phyloP scores from a whole-genome alignment of 345 rosid species.

The Geranium rotundifolium region DNA sequence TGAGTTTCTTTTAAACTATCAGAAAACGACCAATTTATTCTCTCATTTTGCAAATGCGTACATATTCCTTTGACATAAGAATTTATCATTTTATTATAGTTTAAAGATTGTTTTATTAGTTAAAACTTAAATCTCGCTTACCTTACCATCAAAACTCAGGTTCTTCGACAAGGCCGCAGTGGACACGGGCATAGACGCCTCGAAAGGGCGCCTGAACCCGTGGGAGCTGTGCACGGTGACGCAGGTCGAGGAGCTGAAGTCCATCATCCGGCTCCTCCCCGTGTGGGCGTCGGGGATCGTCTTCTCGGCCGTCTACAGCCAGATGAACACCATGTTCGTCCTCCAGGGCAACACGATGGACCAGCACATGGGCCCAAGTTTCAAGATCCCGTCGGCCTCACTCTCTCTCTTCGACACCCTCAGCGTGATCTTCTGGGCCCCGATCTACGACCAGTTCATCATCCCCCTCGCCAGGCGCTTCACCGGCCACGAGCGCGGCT shows the following conservation, averaged over 20 bases:
- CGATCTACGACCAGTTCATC: slow-evolving; percentile 56
- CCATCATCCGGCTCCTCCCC: slow-evolving; percentile 65
- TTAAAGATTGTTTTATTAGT: no score
- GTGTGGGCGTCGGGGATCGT: slow-evolving; percentile 88
- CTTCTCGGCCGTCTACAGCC: slow-evolving; percentile 69
- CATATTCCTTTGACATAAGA: no score
- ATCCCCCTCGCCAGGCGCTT: slow-evolving; percentile 50
- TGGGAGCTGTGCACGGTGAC: slow-evolving; percentile 91
- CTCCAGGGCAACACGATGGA: slow-evolving; percentile 90
- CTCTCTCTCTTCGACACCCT: slow-evolving; percentile 74
- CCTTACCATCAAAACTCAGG: slow-evolving; percentile 14
- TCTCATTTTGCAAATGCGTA: no score
- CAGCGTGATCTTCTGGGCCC: slow-evolving; percentile 88
- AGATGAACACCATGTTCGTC: slow-evolving; percentile 90
- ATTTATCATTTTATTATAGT: no score
- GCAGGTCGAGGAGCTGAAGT: slow-evolving; percentile 86
- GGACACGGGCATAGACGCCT: slow-evolving; percentile 35
- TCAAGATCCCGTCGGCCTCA: slow-evolving; percentile 84
- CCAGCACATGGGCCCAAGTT: slow-evolving; percentile 67
- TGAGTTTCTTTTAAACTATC: no score
- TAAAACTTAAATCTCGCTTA: no score
- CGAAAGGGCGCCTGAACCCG: slow-evolving; percentile 36
- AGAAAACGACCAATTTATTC: no score
- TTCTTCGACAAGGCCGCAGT: slow-evolving; percentile 95
- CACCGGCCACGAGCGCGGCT: slow-evolving; percentile 74